These are phyloP conservation scores for Aciculoconidium aculeatum DNA, from an alignment of 805 yeast genomes.

Conservation along the genomic window DNA sequence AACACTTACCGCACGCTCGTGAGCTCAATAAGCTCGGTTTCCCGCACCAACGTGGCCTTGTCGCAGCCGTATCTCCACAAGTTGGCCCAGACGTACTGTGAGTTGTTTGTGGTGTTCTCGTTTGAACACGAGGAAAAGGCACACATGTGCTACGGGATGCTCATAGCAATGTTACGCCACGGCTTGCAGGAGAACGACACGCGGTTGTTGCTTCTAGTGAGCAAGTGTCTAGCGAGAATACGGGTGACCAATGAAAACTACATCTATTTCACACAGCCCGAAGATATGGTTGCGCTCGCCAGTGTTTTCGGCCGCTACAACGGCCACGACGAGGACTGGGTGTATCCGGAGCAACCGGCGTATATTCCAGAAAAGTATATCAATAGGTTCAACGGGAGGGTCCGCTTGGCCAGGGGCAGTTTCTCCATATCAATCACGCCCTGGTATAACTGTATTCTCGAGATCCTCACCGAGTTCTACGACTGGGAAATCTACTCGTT, in stretches of 20 bases:
- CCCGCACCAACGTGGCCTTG: not conserved
- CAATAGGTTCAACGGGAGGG: conserved; percentile 23
- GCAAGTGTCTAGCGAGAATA: conserved; percentile 50
- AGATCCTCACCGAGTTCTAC: conserved; percentile 45
- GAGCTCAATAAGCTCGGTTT: conserved; percentile 5
- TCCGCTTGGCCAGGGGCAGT: no score
- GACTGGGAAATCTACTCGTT: conserved; percentile 72
- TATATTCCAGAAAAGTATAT: conserved; percentile 43
- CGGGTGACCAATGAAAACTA: conserved; percentile 42
- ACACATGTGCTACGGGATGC: conserved; percentile 19
- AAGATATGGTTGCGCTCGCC: conserved; percentile 62
- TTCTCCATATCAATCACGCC: conserved; percentile 42
- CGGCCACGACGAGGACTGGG: conserved; percentile 40
- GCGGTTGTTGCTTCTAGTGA: conserved; percentile 39
- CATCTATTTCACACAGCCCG: conserved; percentile 46
- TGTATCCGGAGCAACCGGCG: conserved; percentile 50
- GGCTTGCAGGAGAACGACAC: conserved; percentile 30
- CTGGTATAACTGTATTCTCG: conserved; percentile 48
- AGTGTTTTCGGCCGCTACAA: conserved; percentile 49
- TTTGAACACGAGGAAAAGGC: conserved; percentile 22
- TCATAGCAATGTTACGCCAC: conserved; percentile 30
- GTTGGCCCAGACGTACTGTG: conserved; percentile 20
- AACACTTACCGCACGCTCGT: no score
- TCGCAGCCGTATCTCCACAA: conserved; percentile 10
- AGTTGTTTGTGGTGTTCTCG: conserved; percentile 20